These are phyloP conservation scores for Pseudoperonospora humuli DNA, from an alignment of 352 stramenopile genomes.

Conservation along the genomic window DNA sequence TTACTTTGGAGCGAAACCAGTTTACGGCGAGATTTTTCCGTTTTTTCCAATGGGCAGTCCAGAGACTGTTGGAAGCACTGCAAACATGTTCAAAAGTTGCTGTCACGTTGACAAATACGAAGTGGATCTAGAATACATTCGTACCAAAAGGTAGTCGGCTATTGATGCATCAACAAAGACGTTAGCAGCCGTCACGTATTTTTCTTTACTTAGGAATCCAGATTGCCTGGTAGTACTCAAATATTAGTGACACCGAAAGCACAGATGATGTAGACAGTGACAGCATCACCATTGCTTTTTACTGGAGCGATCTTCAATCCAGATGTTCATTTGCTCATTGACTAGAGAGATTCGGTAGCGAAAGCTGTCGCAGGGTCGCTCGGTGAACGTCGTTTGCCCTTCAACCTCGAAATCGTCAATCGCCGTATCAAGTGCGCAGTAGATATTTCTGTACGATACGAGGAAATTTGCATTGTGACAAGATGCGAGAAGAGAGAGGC, in stretches of 20 bases:
- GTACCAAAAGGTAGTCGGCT: constrained; percentile 14
- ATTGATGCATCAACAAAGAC: constrained; percentile 11
- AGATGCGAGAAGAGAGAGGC: too few species aligned
- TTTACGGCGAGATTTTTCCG: constrained; percentile 1
- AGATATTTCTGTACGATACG: background rate
- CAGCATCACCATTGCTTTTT: constrained; percentile 16
- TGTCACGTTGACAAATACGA: too few species aligned
- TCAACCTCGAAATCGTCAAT: constrained; percentile 4
- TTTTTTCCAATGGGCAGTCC: constrained; percentile 3
- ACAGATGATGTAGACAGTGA: too few species aligned
- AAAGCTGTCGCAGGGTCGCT: background rate
- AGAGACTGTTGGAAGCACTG: constrained; percentile 11
- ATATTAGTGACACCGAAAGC: too few species aligned
- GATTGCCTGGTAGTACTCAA: background rate
- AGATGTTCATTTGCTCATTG: constrained; percentile 13
- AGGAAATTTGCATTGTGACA: too few species aligned
- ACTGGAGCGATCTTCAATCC: constrained; percentile 9
- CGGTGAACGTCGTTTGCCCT: constrained; percentile 4
- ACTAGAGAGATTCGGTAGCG: constrained; percentile 13
- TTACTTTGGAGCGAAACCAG: background rate
- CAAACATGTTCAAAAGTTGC: background rate
- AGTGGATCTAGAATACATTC: too few species aligned
- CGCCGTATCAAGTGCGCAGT: background rate
- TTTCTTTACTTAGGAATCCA: constrained; percentile 13
- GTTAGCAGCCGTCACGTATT: constrained; percentile 12